Conservation (phyloP, 2,329 filamentous ascomycete species). For the Zopfia rhizophila region DNA sequence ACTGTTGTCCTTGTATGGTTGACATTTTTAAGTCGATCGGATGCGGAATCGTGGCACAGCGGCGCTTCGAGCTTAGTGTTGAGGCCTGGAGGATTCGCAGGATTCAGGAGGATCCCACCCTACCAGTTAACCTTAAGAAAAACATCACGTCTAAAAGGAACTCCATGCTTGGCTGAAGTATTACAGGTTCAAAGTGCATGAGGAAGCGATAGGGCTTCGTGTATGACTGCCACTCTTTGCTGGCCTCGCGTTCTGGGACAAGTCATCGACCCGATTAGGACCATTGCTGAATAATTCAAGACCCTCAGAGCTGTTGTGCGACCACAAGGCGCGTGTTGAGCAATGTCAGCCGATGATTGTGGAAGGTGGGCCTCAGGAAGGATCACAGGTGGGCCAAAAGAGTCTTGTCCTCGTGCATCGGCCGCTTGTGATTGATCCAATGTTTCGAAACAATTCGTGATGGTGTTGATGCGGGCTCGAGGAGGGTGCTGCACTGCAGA, state of each 20-base stretch:
- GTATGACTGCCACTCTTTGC: not conserved
- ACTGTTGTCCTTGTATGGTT: not conserved
- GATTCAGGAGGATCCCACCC: conserved; percentile 23
- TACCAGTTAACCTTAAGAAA: conserved; percentile 23
- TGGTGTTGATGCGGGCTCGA: conserved; percentile 20
- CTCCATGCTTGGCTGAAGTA: conserved; percentile 25
- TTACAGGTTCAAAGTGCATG: conserved; percentile 15
- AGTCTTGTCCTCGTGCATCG: conserved; percentile 10
- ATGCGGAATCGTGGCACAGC: conserved; percentile 13
- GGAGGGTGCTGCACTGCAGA: conserved; percentile 24
- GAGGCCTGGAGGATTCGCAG: conserved; percentile 21
- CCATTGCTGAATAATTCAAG: too few relatives aligned
- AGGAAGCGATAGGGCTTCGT: conserved; percentile 28
- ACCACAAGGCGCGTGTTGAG: conserved; percentile 14
- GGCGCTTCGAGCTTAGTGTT: conserved; percentile 26
- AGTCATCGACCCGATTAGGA: too few relatives aligned
- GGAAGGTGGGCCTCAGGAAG: conserved; percentile 12
- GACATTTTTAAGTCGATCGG: conserved; percentile 2
- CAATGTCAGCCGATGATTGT: conserved; percentile 18
- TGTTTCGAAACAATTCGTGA: conserved; percentile 29
- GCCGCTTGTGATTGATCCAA: conserved; percentile 23
- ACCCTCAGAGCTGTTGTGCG: conserved; percentile 10
- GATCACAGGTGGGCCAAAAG: conserved; percentile 6
- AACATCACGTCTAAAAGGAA: conserved; percentile 10
- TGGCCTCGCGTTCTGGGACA: not conserved